A percentile compares a stretch with the other conserved stretches of the same genome.
Conservation (phyloP, 768 basidiomycete genomes). For the Gloeopeniophorella convolvens region DNA sequence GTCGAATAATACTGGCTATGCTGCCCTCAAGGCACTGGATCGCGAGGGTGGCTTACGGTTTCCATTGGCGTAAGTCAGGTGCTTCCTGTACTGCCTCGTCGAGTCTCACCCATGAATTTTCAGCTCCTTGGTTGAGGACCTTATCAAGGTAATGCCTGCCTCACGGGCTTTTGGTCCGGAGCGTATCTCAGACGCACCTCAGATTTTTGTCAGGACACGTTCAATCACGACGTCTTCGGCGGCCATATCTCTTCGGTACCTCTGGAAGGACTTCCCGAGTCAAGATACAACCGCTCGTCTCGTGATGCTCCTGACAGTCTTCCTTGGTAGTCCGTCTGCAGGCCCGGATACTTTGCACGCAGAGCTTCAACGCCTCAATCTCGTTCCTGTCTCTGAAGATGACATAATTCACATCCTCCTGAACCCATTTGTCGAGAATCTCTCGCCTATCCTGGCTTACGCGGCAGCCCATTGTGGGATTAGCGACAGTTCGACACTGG, state of each 20-base stretch:
- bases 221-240: constrained; percentile 48
- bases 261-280: constrained; percentile 64
- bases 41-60: constrained; percentile 62
- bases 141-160: constrained; percentile 50
- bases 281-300: constrained; percentile 54
- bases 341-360: constrained; percentile 26
- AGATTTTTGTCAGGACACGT: constrained; percentile 68
- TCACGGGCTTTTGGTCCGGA: neutral
- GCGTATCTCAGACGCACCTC: neutral
- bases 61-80: constrained; percentile 49
- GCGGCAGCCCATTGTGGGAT: constrained; percentile 36
- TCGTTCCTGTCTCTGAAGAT: constrained; percentile 48
- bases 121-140: constrained; percentile 52
- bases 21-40: constrained; percentile 61
- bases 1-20: constrained; percentile 61
- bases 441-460: constrained; percentile 41
- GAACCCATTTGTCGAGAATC: constrained; percentile 65
- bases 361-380: constrained; percentile 48
- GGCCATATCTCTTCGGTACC: constrained; percentile 48
- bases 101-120: neutral
- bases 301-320: constrained; percentile 68
- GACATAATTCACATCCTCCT: constrained; percentile 59
- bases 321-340: constrained; percentile 32
- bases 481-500: constrained; percentile 37
- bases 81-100: neutral